Conservation (phyloP, 345 rosid species). For the Boechera divaricarpa region DNA sequence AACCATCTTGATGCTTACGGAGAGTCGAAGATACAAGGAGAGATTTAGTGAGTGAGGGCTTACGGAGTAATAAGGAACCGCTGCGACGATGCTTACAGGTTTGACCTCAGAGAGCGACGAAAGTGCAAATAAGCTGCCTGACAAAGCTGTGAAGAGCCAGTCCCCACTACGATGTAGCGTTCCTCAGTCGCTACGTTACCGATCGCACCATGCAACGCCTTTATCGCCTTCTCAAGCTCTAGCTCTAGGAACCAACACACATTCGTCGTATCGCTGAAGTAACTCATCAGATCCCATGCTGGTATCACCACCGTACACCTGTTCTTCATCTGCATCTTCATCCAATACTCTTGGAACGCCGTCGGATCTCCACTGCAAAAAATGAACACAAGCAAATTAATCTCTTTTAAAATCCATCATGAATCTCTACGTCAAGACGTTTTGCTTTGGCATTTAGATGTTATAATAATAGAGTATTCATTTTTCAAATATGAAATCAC, state of each 20-base stretch:
- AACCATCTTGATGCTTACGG: not conserved
- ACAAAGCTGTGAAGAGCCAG: slow-evolving; percentile 79
- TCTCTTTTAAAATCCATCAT: not conserved
- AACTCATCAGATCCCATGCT: slow-evolving; percentile 80
- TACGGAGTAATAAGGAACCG: slow-evolving; percentile 89
- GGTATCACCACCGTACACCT: slow-evolving; percentile 60
- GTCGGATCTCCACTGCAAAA: slow-evolving; percentile 82
- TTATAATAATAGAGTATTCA: not conserved
- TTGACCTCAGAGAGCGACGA: slow-evolving; percentile 49
- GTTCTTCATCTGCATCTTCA: slow-evolving; percentile 54
- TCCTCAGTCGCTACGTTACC: slow-evolving; percentile 67
- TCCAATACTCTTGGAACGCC: slow-evolving; percentile 71
- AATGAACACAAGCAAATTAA: not conserved
- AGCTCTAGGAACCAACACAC: slow-evolving; percentile 86
- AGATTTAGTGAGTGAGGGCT: slow-evolving; percentile 25
- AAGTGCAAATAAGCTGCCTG: slow-evolving; percentile 77
- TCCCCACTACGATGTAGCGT: slow-evolving; percentile 69
- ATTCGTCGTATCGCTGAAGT: slow-evolving; percentile 56
- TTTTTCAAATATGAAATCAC: not conserved
- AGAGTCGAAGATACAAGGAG: not conserved
- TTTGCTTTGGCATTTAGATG: not conserved
- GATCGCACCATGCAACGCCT: slow-evolving; percentile 58
- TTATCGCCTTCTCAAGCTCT: slow-evolving; percentile 65
- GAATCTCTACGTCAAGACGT: not conserved
- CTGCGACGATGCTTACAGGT: slow-evolving; percentile 72